These are phyloP conservation scores for Leccinum uliginosum DNA, from an alignment of 768 basidiomycete genomes.

Conservation along the genomic window DNA sequence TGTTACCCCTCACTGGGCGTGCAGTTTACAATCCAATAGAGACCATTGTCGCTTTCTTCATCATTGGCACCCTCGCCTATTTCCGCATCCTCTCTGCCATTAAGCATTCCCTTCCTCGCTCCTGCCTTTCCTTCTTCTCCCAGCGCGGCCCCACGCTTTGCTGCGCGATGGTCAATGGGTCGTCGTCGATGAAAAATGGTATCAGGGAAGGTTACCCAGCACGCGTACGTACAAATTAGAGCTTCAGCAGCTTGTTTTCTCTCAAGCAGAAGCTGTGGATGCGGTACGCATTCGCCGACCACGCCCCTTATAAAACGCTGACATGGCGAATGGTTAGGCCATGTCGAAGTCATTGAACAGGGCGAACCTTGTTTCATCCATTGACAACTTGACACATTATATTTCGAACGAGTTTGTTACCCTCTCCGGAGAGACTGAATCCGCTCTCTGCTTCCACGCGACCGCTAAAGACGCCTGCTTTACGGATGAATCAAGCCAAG, in stretches of 20 bases:
- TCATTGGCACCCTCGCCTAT: conserved; percentile 89
- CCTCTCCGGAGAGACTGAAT: conserved; percentile 43
- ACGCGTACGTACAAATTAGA: conserved; percentile 44
- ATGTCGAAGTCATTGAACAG: conserved; percentile 31
- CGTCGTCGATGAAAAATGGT: conserved; percentile 54
- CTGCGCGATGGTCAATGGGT: conserved; percentile 60
- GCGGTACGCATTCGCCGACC: conserved; percentile 25
- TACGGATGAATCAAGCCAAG: conserved; percentile 32
- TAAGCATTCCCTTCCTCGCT: conserved; percentile 82
- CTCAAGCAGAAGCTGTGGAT: conserved; percentile 43
- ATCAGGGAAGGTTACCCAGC: conserved; percentile 29
- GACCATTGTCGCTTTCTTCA: conserved; percentile 85
- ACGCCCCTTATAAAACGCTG: neutral
- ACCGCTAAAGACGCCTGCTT: conserved; percentile 34
- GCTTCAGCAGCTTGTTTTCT: conserved; percentile 71
- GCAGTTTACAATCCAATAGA: conserved; percentile 80
- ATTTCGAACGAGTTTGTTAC: conserved; percentile 39
- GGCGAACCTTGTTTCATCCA: conserved; percentile 40
- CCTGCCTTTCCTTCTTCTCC: conserved; percentile 45
- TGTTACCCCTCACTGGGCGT: conserved; percentile 66
- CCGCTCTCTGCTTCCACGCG: conserved; percentile 48
- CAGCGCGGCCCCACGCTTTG: conserved; percentile 52
- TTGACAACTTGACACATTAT: conserved; percentile 46
- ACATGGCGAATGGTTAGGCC: conserved; percentile 20
- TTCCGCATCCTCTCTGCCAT: conserved; percentile 90